A percentile compares a stretch with the other conserved stretches of the same genome.
Evolutionary conservation across 768 basidiomycete genomes (phyloP).

Genomic region (Russula lepida): DNA sequence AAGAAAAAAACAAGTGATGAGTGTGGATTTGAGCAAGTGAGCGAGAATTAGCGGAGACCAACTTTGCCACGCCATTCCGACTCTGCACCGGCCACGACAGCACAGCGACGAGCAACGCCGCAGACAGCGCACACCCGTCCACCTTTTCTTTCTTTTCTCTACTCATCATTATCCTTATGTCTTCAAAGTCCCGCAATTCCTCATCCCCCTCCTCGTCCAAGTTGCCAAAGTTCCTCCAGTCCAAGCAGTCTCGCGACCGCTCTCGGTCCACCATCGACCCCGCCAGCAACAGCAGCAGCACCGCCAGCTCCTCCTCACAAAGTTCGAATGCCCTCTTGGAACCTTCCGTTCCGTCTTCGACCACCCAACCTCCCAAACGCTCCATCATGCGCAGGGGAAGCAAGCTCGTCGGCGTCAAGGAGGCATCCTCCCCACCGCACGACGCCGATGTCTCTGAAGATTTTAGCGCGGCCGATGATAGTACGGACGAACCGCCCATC

Average conservation of each 20-base stretch:
- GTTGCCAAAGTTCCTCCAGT: constrained; percentile 57
- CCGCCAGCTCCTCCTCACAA: constrained; percentile 36
- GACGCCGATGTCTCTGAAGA: constrained; percentile 27
- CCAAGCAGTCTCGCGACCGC: constrained; percentile 51
- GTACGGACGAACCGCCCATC: constrained; percentile 46
- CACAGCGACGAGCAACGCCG: constrained; percentile 8
- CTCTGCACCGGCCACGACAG: constrained; percentile 7
- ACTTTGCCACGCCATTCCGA: constrained; percentile 3
- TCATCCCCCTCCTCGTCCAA: constrained; percentile 42
- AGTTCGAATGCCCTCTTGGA: constrained; percentile 28
- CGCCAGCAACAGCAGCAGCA: constrained; percentile 31
- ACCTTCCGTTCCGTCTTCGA: constrained; percentile 2
- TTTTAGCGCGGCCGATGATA: constrained; percentile 30
- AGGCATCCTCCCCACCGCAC: constrained; percentile 19
- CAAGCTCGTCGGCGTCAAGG: constrained; percentile 19
- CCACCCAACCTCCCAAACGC: constrained; percentile 17
- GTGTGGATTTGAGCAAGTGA: neutral
- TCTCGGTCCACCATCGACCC: constrained; percentile 44
- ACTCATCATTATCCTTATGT: constrained; percentile 30
- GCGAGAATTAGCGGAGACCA: neutral
- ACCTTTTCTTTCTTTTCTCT: neutral
- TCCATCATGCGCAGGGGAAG: constrained; percentile 16
- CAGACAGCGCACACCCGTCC: neutral
- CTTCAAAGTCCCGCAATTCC: constrained; percentile 37
- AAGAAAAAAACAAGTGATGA: too few species aligned